Conservation (phyloP, 139 green algal species). For the Chlorella sp. region DNA sequence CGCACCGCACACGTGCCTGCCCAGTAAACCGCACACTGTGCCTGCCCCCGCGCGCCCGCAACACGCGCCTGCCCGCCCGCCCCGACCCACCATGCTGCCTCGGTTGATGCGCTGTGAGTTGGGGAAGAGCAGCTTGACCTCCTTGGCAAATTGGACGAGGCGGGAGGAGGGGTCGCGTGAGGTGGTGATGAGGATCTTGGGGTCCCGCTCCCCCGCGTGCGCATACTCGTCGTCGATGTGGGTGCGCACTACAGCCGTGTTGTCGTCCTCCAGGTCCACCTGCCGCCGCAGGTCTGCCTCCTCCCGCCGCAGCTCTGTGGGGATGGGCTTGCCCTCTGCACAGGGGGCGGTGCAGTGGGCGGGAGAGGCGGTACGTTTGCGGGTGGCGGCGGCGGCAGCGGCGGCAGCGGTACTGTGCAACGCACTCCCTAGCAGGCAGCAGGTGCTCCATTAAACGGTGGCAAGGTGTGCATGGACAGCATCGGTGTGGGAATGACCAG, state of each 20-base stretch:
- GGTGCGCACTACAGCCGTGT: slow-evolving; percentile 87
- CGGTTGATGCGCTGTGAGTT: slow-evolving; percentile 95
- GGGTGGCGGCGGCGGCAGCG: neutral
- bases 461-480: too few relatives aligned
- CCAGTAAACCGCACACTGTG: neutral
- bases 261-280: slow-evolving; percentile 96
- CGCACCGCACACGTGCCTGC: neutral
- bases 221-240: slow-evolving; percentile 99
- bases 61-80: neutral
- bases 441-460: too few relatives aligned
- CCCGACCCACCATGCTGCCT: slow-evolving; percentile 64
- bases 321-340: slow-evolving; percentile 97
- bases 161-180: slow-evolving; percentile 89
- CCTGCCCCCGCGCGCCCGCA: neutral
- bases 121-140: slow-evolving; percentile 96
- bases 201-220: slow-evolving; percentile 85
- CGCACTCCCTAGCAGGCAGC: neutral
- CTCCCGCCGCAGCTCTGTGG: slow-evolving; percentile 89
- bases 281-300: slow-evolving; percentile 80
- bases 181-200: slow-evolving; percentile 96
- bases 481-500: neutral
- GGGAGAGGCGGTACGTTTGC: neutral
- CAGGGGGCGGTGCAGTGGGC: neutral
- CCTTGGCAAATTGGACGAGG: slow-evolving; percentile 96
- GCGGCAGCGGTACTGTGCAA: neutral